These are phyloP conservation scores for Xerocomus minutiporus DNA, from an alignment of 1,284 basidiomycete species.

Conservation along the genomic window DNA sequence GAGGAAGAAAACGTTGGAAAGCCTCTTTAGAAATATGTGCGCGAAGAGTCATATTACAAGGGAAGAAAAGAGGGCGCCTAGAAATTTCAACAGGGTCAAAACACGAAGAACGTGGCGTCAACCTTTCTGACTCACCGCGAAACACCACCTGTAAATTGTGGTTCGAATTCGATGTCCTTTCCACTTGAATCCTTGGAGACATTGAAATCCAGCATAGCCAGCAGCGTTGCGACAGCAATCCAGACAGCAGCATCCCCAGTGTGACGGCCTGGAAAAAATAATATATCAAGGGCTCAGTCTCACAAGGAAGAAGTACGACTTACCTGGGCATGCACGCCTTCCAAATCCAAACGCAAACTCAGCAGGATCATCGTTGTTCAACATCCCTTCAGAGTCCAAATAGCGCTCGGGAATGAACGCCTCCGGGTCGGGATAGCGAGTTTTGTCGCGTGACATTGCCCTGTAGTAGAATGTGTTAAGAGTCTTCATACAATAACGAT, in stretches of 20 bases:
- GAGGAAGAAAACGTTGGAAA: background rate
- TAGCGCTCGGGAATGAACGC: background rate
- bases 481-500: background rate
- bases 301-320: background rate
- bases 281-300: background rate
- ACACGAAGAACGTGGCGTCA: background rate
- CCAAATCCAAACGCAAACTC: slow-evolving; percentile 20
- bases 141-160: background rate
- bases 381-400: background rate
- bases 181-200: background rate
- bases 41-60: background rate
- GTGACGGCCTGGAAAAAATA: background rate
- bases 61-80: background rate
- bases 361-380: background rate
- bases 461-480: background rate
- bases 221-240: background rate
- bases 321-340: slow-evolving; percentile 18
- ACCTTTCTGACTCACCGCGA: background rate
- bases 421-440: background rate
- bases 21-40: background rate
- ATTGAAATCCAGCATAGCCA: background rate
- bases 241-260: background rate
- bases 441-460: background rate
- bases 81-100: background rate
- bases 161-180: background rate